Evolutionary conservation across 108 stramenopile genomes (phyloP).

Genomic region (Chaetoceros tenuissimus): DNA sequence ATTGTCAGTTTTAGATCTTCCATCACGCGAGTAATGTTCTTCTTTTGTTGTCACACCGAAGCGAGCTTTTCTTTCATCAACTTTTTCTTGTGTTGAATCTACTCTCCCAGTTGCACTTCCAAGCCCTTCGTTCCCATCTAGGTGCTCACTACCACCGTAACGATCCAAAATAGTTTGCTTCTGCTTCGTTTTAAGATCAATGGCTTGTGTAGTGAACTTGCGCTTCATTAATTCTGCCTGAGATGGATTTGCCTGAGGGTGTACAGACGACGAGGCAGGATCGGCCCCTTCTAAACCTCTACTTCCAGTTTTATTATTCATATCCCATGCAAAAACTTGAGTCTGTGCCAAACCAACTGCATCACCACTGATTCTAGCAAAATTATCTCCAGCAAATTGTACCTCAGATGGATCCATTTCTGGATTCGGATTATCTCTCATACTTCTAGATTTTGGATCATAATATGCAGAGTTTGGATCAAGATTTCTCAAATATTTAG

Average conservation of each 20-base stretch:
- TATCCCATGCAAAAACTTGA: conserved; percentile 98
- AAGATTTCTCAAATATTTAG: conserved; percentile 97
- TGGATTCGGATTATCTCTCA: conserved; percentile 97
- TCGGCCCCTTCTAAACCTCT: conserved; percentile 32
- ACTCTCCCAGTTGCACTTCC: conserved; percentile 15
- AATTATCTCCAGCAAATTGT: conserved; percentile 96
- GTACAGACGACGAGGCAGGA: conserved; percentile 36
- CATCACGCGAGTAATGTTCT: conserved; percentile 84
- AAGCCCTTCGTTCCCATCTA: conserved; percentile 51
- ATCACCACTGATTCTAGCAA: conserved; percentile 86
- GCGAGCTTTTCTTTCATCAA: conserved; percentile 54
- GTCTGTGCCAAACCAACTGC: conserved; percentile 84
- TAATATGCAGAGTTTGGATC: conserved; percentile 92
- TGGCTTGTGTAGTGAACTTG: conserved; percentile 68
- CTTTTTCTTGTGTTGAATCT: conserved; percentile 6
- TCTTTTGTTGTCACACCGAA: conserved; percentile 60
- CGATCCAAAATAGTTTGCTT: conserved; percentile 86
- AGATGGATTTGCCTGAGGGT: conserved; percentile 94
- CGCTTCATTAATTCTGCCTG: conserved; percentile 87
- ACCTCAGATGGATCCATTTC: conserved; percentile 46
- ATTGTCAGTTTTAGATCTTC: conserved; percentile 55
- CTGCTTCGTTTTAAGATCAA: conserved; percentile 59
- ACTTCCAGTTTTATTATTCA: conserved; percentile 49
- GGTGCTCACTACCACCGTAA: conserved; percentile 90
- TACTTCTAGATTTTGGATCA: conserved; percentile 93